phyloP scores from a whole-genome alignment of 371 early-diverging fungal genomes.

The Thermomucor indicae-seudaticae region DNA sequence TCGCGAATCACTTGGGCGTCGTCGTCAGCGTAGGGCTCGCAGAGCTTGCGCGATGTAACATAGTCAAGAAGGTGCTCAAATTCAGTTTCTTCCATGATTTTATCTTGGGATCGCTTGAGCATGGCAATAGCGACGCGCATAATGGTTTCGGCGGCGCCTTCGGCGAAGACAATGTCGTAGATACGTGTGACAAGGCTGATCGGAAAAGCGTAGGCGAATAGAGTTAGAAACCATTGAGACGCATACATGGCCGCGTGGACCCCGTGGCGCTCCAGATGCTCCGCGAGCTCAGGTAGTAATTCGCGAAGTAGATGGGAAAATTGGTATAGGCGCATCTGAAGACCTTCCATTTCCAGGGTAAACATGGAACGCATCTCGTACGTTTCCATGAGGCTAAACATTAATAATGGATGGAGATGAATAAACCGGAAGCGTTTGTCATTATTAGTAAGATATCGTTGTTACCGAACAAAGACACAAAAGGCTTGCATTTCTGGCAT shows the following conservation, averaged over 20 bases:
- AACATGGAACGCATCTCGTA: conserved; percentile 85
- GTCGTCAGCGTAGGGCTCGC: conserved; percentile 66
- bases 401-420: background rate
- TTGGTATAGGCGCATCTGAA: conserved; percentile 82
- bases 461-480: conserved; percentile 76
- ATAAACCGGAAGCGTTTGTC: conserved; percentile 1
- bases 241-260: conserved; percentile 89
- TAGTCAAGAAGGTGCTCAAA: conserved; percentile 84
- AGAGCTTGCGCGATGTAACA: conserved; percentile 69
- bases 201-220: conserved; percentile 86
- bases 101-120: conserved; percentile 69
- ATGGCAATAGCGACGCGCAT: conserved; percentile 88
- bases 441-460: background rate
- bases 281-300: conserved; percentile 68
- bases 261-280: conserved; percentile 69
- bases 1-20: conserved; percentile 71
- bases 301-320: conserved; percentile 78
- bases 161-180: conserved; percentile 81
- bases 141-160: conserved; percentile 83
- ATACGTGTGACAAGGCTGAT: conserved; percentile 72
- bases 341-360: conserved; percentile 81
- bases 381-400: conserved; percentile 71
- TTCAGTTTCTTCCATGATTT: conserved; percentile 66
- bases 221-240: conserved; percentile 89
- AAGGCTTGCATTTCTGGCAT: conserved; percentile 93